Conservation (phyloP, 805 yeast genomes). For the Myxozyma neotropica region DNA sequence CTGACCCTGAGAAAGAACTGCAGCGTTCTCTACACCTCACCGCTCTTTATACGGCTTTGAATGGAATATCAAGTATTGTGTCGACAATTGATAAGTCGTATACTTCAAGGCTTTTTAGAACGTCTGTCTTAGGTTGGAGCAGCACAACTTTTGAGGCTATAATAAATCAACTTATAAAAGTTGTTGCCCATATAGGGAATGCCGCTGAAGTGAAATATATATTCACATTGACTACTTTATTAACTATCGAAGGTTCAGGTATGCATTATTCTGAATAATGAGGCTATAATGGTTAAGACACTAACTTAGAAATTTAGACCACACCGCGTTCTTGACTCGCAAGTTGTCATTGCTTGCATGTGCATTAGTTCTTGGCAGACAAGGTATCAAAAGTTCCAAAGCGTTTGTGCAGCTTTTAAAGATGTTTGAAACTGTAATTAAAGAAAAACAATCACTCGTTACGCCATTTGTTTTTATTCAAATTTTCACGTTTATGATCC, state of each 20-base stretch:
- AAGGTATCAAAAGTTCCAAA: slow-evolving; percentile 39
- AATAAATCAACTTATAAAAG: not conserved
- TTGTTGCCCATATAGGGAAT: not conserved
- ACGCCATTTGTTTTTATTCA: slow-evolving; percentile 69
- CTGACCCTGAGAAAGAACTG: not conserved
- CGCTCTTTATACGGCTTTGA: not conserved
- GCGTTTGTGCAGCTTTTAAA: slow-evolving; percentile 36
- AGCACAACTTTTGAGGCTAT: not conserved
- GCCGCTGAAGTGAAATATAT: not conserved
- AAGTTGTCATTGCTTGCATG: slow-evolving; percentile 12
- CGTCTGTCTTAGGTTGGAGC: slow-evolving; percentile 1
- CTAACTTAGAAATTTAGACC: not conserved
- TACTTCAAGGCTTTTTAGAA: not conserved
- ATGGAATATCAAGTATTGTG: not conserved
- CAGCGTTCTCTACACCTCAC: not conserved
- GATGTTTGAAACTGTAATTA: slow-evolving; percentile 49
- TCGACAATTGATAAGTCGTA: not conserved
- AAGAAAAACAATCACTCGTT: slow-evolving; percentile 59
- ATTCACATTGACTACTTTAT: not conserved
- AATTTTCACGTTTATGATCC: slow-evolving; percentile 48
- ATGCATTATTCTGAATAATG: not conserved
- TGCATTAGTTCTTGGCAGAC: slow-evolving; percentile 17
- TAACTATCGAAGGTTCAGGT: slow-evolving; percentile 8
- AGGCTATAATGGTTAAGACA: no score
- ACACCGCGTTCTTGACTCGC: not conserved